Evolutionary conservation across 257 asterid species (phyloP), one percentile per base, ranked within the genome.

Genomic region (Solanum peruvianum): DNA sequence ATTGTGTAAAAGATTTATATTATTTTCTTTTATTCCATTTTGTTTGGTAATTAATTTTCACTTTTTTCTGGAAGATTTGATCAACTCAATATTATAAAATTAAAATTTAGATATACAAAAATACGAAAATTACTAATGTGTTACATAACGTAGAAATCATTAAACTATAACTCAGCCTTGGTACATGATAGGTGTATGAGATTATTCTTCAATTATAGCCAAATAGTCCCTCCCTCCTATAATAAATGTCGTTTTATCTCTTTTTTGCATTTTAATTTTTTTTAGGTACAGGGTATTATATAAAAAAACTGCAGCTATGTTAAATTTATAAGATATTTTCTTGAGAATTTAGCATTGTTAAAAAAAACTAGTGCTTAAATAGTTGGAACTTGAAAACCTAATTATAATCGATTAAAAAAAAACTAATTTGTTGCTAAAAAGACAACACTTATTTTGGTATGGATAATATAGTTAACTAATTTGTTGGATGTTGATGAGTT

Each of bases 21-120:
- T 29, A 0, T 7, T 67, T 13, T 29, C 1, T 13, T n/a, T 29
- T 3, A 0, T 15, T 2, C 35, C 37, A 13, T 2, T 66, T 66
- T 66, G 6, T 25, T 2, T 31, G 42, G 1, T 4, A 29, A 3
- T 14, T 29, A 29, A 3, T 29, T 29, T 69, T 29, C 41, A 1
- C 37, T 37, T 37, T 6, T 37, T 6, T 1, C 0, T n/a, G 7
- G 0, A 37, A 37, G 7, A 37, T 37, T 5, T 37, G 0, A 37
- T 37, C 39, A 37, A 37, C 39, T 37, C 39, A 37, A 37, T 37
- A 1, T 37, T 37, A 37, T 37, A 37, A 37, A 35, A 37, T 37
- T 37, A 37, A 37, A 37, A 37, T 37, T 37, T 37, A 37, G 7
- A 37, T 37, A 37, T 37, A 37, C 1, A 1, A 35, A 35, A 35